These are phyloP conservation scores for Mesembryanthemum crystallinum DNA, from an alignment of 148 eudicot genomes.

Conservation along the genomic window DNA sequence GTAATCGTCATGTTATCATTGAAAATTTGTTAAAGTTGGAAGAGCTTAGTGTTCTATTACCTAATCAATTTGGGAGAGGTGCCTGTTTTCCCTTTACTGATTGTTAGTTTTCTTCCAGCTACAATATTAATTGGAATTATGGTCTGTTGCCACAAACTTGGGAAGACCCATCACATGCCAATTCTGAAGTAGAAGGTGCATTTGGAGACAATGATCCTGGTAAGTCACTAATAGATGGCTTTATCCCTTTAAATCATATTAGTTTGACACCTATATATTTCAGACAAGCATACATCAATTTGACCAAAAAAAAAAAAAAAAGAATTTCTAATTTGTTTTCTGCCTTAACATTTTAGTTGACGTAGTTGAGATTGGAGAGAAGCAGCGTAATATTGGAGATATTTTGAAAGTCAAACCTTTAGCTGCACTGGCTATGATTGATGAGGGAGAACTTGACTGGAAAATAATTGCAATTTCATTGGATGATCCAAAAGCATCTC, in stretches of 20 bases:
- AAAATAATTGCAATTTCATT: constrained; percentile 89
- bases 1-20: not conserved
- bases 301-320: no score
- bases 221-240: constrained; percentile 10
- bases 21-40: not conserved
- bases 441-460: constrained; percentile 99
- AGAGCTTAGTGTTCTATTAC: not conserved
- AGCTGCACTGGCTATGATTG: constrained; percentile 96
- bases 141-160: constrained; percentile 94
- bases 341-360: constrained; percentile 56
- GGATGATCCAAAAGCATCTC: constrained; percentile 96
- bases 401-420: constrained; percentile 85
- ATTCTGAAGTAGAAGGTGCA: constrained; percentile 83
- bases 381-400: constrained; percentile 71
- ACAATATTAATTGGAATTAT: constrained; percentile 91
- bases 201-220: constrained; percentile 97
- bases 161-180: constrained; percentile 84
- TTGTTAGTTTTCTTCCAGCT: constrained; percentile 34
- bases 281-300: not conserved
- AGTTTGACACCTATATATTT: not conserved
- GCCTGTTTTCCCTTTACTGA: not conserved
- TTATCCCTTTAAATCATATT: not conserved
- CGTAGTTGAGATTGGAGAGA: constrained; percentile 95
- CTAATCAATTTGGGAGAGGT: not conserved
- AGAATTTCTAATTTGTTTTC: constrained; percentile 13